phyloP scores from a whole-genome alignment of 805 yeast species.

The Starmerella vaccinii region DNA sequence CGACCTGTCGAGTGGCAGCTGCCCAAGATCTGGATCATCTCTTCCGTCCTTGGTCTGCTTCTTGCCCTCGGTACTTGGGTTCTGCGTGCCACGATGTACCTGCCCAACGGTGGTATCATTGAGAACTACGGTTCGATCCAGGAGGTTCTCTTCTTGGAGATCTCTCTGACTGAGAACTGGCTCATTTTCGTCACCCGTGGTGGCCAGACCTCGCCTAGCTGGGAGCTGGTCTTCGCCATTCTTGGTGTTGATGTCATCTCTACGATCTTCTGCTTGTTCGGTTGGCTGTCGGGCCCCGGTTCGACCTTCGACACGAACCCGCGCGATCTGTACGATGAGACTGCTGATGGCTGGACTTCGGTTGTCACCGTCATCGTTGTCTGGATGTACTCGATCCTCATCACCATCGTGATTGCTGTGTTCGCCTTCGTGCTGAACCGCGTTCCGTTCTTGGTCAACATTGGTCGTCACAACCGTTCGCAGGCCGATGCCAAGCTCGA shows the following conservation, averaged over 20 bases:
- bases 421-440: constrained; percentile 67
- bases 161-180: constrained; percentile 95
- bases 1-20: constrained; percentile 93
- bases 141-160: constrained; percentile 88
- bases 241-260: constrained; percentile 83
- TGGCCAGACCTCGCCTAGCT: constrained; percentile 97
- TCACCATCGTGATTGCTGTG: constrained; percentile 92
- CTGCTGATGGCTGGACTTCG: constrained; percentile 81
- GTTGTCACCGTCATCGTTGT: constrained; percentile 86
- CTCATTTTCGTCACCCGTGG: constrained; percentile 94
- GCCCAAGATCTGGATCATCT: constrained; percentile 97
- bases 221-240: constrained; percentile 95
- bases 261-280: constrained; percentile 83
- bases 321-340: constrained; percentile 39
- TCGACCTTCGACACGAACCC: constrained; percentile 29
- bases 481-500: constrained; percentile 30
- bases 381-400: constrained; percentile 92
- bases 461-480: constrained; percentile 30
- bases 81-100: constrained; percentile 84
- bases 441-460: constrained; percentile 28
- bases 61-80: constrained; percentile 93
- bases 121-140: constrained; percentile 93
- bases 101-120: constrained; percentile 67
- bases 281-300: constrained; percentile 58
- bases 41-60: constrained; percentile 71